Conservation (phyloP, 2,329 filamentous ascomycete species). For the Monosporascus sp. region DNA sequence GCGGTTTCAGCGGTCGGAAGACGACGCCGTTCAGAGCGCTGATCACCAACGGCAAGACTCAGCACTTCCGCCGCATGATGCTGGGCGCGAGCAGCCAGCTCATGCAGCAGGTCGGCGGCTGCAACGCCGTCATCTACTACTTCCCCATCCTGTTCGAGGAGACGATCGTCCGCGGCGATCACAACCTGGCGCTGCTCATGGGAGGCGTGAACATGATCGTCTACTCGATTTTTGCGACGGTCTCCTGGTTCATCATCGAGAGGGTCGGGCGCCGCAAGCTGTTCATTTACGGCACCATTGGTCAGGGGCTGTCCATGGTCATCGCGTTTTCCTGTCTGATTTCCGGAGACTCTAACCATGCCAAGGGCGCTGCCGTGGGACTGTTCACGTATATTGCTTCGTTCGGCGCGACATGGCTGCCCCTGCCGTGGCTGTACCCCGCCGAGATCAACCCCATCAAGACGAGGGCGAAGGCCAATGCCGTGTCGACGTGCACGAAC, state of each 20-base stretch:
- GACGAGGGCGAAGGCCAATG: conserved; percentile 40
- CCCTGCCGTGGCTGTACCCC: conserved; percentile 56
- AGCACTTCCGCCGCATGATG: conserved; percentile 60
- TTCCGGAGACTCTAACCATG: conserved; percentile 54
- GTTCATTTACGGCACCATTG: conserved; percentile 38
- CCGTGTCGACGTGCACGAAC: conserved; percentile 51
- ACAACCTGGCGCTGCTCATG: conserved; percentile 46
- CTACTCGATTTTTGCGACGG: conserved; percentile 56
- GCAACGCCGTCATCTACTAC: conserved; percentile 56
- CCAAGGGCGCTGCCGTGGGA: conserved; percentile 63
- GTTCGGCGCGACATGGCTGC: conserved; percentile 61
- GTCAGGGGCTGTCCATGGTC: conserved; percentile 53
- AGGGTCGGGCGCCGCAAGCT: conserved; percentile 40
- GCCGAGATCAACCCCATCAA: conserved; percentile 49
- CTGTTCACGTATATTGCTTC: conserved; percentile 66
- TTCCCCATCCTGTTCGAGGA: conserved; percentile 52
- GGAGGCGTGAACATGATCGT: conserved; percentile 53
- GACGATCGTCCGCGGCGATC: conserved; percentile 32
- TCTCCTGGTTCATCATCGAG: conserved; percentile 48
- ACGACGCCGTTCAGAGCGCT: conserved; percentile 46
- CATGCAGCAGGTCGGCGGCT: conserved; percentile 57
- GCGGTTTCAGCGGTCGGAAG: conserved; percentile 39
- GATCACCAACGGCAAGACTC: conserved; percentile 57
- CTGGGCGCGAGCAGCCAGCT: conserved; percentile 55
- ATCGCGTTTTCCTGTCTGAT: conserved; percentile 59